A percentile compares a stretch with the other conserved stretches of the same genome.
Evolutionary conservation across 768 basidiomycete genomes (phyloP).

Genomic region (Xanthoconium purpureum): DNA sequence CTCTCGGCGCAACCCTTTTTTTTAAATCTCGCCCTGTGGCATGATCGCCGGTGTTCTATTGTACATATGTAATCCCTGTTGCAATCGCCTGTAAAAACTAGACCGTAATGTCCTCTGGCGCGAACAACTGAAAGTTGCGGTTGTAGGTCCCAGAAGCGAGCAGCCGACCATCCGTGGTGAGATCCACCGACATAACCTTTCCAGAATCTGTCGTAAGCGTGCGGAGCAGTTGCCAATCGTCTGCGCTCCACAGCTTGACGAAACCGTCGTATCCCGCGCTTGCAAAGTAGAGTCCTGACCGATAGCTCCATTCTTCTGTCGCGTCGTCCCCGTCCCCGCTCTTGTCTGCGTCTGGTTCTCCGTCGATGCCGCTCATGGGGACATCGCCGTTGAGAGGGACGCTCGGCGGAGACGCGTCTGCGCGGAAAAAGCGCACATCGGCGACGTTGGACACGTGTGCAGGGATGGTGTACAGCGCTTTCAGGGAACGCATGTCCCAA

Average conservation of each 20-base stretch:
- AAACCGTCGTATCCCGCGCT: slow-evolving; percentile 93
- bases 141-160: slow-evolving; percentile 91
- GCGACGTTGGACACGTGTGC: slow-evolving; percentile 94
- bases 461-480: slow-evolving; percentile 92
- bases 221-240: slow-evolving; percentile 93
- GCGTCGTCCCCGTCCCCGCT: slow-evolving; percentile 26
- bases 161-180: slow-evolving; percentile 77
- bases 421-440: slow-evolving; percentile 91
- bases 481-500: slow-evolving; percentile 96
- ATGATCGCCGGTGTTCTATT: slow-evolving; percentile 21
- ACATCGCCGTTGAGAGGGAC: slow-evolving; percentile 43
- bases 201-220: slow-evolving; percentile 91
- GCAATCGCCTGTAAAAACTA: slow-evolving; percentile 14
- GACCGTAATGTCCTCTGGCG: slow-evolving; percentile 60
- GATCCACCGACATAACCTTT: slow-evolving; percentile 99
- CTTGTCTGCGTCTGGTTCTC: slow-evolving; percentile 30
- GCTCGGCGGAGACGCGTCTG: slow-evolving; percentile 48
- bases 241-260: slow-evolving; percentile 95
- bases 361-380: slow-evolving; percentile 43
- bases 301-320: slow-evolving; percentile 70
- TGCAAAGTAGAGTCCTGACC: slow-evolving; percentile 88
- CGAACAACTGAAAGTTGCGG: slow-evolving; percentile 91
- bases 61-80: slow-evolving; percentile 13
- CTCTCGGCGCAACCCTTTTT: slow-evolving; percentile 8
- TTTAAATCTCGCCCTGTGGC: slow-evolving; percentile 29